Evolutionary conservation across 768 basidiomycete genomes (phyloP).

Genomic region (Phylloporus rhodoxanthus): DNA sequence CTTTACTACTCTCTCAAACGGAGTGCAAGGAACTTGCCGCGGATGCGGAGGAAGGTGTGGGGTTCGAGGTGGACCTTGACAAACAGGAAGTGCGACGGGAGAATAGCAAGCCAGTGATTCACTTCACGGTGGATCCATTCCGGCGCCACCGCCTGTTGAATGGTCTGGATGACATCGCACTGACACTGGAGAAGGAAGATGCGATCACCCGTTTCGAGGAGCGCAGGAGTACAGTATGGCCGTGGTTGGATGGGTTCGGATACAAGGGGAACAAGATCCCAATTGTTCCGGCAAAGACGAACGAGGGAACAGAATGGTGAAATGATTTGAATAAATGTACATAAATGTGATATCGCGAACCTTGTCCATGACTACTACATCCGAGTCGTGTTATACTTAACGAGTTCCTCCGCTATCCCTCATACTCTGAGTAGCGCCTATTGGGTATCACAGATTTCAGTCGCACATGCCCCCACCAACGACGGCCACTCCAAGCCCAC

Average conservation of each 20-base stretch:
- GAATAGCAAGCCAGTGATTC: conserved; percentile 66
- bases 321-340: too few relatives aligned
- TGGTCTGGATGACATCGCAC: conserved; percentile 92
- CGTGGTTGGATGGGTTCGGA: conserved; percentile 96
- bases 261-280: conserved; percentile 78
- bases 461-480: conserved; percentile 15
- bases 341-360: conserved; percentile 1
- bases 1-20: conserved; percentile 61
- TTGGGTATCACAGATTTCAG: background rate
- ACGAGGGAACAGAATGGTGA: conserved; percentile 69
- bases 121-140: conserved; percentile 86
- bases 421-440: background rate
- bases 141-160: conserved; percentile 90
- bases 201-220: conserved; percentile 78
- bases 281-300: conserved; percentile 35
- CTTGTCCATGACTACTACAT: conserved; percentile 8
- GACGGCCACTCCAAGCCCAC: conserved; percentile 8
- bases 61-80: conserved; percentile 82
- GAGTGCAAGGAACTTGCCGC: conserved; percentile 67
- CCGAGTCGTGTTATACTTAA: conserved; percentile 12
- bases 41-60: conserved; percentile 70
- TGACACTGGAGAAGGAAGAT: conserved; percentile 78
- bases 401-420: background rate
- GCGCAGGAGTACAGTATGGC: conserved; percentile 72
- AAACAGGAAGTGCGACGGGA: conserved; percentile 70